Percentiles rank a stretch among this genome's conserved stretches.
These are phyloP conservation scores for Penicillium sp. DNA, from an alignment of 2,329 filamentous ascomycete genomes.

Conservation along the genomic window DNA sequence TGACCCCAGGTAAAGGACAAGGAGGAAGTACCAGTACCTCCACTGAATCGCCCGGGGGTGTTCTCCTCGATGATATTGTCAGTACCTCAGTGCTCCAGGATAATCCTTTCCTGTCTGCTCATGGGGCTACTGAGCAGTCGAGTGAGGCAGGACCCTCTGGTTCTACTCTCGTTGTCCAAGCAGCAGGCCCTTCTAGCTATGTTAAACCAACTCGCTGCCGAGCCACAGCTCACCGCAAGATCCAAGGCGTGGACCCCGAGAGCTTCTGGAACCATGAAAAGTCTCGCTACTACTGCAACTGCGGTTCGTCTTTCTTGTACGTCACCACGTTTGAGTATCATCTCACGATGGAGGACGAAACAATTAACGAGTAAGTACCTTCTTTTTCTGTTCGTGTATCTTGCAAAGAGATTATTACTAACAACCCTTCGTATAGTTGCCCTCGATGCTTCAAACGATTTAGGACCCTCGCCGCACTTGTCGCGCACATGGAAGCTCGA, in stretches of 20 bases:
- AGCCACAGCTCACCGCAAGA: background rate
- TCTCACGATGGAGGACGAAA: background rate
- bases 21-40: background rate
- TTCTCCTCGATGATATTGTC: background rate
- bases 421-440: slow-evolving; percentile 29
- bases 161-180: background rate
- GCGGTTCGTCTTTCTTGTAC: slow-evolving; percentile 18
- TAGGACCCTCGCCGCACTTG: slow-evolving; percentile 37
- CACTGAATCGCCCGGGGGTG: slow-evolving; percentile 1
- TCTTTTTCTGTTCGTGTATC: too few species aligned
- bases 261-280: slow-evolving; percentile 30
- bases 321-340: background rate
- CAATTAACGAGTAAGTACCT: slow-evolving; percentile 14
- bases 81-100: background rate
- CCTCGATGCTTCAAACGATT: slow-evolving; percentile 42
- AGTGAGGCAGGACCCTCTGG: background rate
- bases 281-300: slow-evolving; percentile 38
- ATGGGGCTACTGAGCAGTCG: background rate
- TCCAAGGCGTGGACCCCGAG: slow-evolving; percentile 19
- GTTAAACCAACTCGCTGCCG: background rate
- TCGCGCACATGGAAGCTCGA: slow-evolving; percentile 44
- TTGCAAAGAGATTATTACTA: background rate
- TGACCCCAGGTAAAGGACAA: background rate
- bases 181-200: background rate
- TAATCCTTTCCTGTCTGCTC: background rate